Evolutionary conservation across 108 stramenopile species (phyloP).

Genomic region (Cylindrotheca fusiformis): DNA sequence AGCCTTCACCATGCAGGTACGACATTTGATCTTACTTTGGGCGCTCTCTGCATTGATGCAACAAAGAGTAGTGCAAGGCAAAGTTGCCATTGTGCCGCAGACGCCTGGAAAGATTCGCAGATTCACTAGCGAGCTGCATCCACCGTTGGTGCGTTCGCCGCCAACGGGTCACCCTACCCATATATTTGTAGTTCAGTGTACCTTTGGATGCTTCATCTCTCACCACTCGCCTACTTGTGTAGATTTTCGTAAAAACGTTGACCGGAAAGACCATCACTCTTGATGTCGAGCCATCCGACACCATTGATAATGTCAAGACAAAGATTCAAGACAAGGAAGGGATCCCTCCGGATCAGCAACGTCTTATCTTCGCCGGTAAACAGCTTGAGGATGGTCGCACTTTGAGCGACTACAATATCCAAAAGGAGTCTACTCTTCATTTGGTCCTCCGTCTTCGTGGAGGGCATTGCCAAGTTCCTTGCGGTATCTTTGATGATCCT

Average conservation of each 20-base stretch:
- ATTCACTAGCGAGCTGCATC: no score
- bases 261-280: constrained; percentile 90
- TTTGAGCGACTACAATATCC: constrained; percentile 92
- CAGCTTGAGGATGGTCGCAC: constrained; percentile 93
- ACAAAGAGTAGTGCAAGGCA: no score
- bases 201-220: background rate
- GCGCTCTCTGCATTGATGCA: no score
- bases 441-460: constrained; percentile 94
- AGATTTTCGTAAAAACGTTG: constrained; percentile 93
- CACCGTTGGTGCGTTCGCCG: no score
- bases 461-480: constrained; percentile 73
- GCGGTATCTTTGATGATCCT: constrained; percentile 80
- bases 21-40: no score
- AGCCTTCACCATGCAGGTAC: no score
- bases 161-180: no score
- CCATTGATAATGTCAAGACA: constrained; percentile 98
- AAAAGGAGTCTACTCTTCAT: constrained; percentile 96
- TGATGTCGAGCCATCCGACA: constrained; percentile 97
- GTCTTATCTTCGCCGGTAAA: constrained; percentile 95
- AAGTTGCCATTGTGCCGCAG: no score
- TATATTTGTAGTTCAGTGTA: no score
- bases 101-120: no score
- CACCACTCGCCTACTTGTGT: background rate
- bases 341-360: constrained; percentile 96
- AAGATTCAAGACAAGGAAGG: constrained; percentile 99